Conservation (phyloP, 441 rosid genomes). For the Arabidopsis hybrid region DNA sequence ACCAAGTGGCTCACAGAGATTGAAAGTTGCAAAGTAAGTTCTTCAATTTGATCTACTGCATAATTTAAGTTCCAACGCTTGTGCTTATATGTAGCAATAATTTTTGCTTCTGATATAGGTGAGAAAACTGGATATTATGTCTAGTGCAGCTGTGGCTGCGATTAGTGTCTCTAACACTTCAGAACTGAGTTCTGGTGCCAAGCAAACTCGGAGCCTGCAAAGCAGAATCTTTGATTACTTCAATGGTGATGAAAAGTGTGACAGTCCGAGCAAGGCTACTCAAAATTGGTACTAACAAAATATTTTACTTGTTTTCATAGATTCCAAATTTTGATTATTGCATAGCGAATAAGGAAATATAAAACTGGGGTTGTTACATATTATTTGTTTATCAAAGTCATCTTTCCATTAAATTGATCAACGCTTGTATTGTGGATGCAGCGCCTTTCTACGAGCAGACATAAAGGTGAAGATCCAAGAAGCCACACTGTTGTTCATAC, state of each 20-base stretch:
- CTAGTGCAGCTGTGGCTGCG: conserved; percentile 44
- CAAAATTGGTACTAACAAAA: conserved; percentile 45
- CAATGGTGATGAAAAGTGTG: conserved; percentile 44
- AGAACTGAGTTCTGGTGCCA: conserved; percentile 31
- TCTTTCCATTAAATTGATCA: conserved; percentile 44
- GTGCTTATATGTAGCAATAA: conserved; percentile 19
- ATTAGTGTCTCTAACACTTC: conserved; percentile 38
- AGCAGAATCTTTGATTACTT: conserved; percentile 43
- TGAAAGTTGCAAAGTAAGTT: conserved; percentile 80
- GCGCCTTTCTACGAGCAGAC: conserved; percentile 92
- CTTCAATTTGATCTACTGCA: conserved; percentile 14
- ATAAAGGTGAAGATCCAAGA: conserved; percentile 66
- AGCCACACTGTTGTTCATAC: neutral
- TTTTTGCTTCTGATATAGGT: conserved; percentile 40
- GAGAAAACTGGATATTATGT: conserved; percentile 48
- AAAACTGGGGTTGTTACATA: neutral
- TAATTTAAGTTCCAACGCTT: neutral
- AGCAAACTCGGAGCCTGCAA: conserved; percentile 46
- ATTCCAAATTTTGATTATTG: neutral
- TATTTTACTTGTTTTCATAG: conserved; percentile 11
- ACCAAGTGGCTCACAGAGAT: conserved; percentile 86
- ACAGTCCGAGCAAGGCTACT: conserved; percentile 37
- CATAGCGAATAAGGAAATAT: neutral
- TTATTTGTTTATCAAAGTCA: conserved; percentile 7
- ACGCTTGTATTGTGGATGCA: conserved; percentile 53